These are phyloP conservation scores for Nepenthes alata DNA, from an alignment of 179 eudicot genomes.

Conservation along the genomic window DNA sequence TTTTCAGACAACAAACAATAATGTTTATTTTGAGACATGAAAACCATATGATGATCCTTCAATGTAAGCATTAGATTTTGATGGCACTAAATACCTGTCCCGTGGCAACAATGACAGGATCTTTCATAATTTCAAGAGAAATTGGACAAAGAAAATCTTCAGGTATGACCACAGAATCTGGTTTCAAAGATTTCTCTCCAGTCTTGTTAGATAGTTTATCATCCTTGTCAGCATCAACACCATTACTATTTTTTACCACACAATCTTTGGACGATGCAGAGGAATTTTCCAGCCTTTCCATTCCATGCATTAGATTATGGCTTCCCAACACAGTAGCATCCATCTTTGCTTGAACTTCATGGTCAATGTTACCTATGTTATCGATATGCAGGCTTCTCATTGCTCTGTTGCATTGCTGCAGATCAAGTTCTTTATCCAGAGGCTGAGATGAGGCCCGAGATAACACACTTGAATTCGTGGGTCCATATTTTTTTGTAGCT, in stretches of 20 bases:
- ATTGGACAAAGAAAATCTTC: conserved; percentile 75
- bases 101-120: conserved; percentile 73
- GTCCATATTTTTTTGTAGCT: conserved; percentile 42
- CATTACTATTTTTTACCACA: conserved; percentile 7
- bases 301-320: conserved; percentile 10
- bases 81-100: conserved; percentile 49
- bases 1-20: no score
- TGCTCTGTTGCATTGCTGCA: conserved; percentile 16
- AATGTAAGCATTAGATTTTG: not conserved
- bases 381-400: conserved; percentile 36
- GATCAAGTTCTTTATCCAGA: conserved; percentile 28
- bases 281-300: conserved; percentile 10
- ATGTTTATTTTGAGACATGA: not conserved
- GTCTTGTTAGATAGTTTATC: conserved; percentile 9
- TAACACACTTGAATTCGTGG: conserved; percentile 21
- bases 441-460: conserved; percentile 44
- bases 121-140: conserved; percentile 73
- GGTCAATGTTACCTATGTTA: conserved; percentile 32
- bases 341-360: conserved; percentile 22
- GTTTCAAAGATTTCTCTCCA: conserved; percentile 31
- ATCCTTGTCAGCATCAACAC: conserved; percentile 4
- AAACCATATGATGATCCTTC: not conserved
- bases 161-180: conserved; percentile 35
- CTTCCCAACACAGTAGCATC: conserved; percentile 7
- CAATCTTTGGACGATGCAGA: conserved; percentile 19